A percentile compares a stretch with the other conserved stretches of the same genome.
Evolutionary conservation across 306 rosid genomes (phyloP).

Genomic region (Purshia tridentata): DNA sequence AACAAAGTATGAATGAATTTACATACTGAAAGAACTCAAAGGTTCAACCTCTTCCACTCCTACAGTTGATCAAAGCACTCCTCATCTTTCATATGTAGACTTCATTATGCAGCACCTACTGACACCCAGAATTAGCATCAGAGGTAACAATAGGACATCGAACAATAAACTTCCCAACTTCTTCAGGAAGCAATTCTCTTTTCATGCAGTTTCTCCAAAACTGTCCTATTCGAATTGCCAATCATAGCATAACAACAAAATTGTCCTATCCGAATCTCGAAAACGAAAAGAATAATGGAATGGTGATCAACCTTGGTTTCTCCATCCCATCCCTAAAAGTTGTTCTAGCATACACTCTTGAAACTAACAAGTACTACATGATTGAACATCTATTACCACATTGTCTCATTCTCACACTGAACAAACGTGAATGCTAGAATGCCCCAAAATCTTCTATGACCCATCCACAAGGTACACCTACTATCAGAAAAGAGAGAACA

Average conservation of each 20-base stretch:
- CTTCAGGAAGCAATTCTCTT: conserved; percentile 1
- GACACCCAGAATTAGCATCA: neutral
- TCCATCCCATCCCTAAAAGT: neutral
- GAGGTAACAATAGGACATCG: neutral
- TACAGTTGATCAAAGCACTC: neutral
- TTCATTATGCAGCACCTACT: neutral
- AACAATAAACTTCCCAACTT: neutral
- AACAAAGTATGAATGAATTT: neutral
- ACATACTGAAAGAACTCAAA: conserved; percentile 9
- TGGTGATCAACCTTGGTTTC: conserved; percentile 1
- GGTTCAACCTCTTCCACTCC: conserved; percentile 10
- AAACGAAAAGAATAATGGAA: neutral
- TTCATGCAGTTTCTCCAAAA: neutral
- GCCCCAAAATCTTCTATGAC: neutral
- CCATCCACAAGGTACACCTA: neutral
- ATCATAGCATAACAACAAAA: neutral
- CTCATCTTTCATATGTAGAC: neutral
- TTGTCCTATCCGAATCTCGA: neutral
- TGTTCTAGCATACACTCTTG: neutral
- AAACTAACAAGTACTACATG: neutral
- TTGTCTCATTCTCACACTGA: neutral
- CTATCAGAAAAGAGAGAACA: neutral
- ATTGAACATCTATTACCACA: neutral
- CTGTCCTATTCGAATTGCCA: neutral
- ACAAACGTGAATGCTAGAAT: neutral